Conservation (phyloP, 1,139 yeast genomes). For the Pichia sp. region DNA sequence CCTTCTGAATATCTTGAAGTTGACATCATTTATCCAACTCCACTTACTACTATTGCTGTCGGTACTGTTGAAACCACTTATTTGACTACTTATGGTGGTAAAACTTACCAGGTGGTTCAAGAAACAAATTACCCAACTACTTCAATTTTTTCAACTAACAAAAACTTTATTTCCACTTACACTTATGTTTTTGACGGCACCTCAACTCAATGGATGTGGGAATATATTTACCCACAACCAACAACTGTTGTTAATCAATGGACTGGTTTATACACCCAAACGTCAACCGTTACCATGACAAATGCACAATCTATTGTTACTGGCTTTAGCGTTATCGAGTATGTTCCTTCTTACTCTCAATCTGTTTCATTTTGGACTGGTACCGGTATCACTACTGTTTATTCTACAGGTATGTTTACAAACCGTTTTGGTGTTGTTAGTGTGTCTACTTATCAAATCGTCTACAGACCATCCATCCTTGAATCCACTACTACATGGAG, state of each 20-base stretch:
- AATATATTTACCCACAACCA: conserved; percentile 3
- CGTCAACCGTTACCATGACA: background rate
- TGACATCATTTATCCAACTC: conserved; percentile 1
- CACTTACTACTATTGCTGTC: background rate
- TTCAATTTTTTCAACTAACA: background rate
- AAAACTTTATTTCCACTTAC: background rate
- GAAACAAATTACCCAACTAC: conserved; percentile 1
- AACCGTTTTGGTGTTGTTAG: background rate
- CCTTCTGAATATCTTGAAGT: conserved; percentile 1
- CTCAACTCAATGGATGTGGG: conserved; percentile 4
- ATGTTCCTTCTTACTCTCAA: conserved; percentile 1
- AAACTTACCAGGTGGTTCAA: conserved; percentile 2
- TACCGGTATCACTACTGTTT: background rate
- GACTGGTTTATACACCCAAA: background rate
- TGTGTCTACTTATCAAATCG: background rate
- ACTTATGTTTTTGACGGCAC: conserved; percentile 1
- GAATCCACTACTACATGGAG: conserved; percentile 2
- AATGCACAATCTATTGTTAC: background rate
- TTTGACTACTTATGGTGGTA: background rate
- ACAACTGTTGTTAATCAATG: background rate
- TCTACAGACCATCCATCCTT: background rate
- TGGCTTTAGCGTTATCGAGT: background rate
- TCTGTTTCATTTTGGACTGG: conserved; percentile 2
- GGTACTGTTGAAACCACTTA: conserved; percentile 2
- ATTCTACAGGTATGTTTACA: background rate